A percentile compares a stretch with the other conserved stretches of the same genome.
These are phyloP conservation scores for Fraxinus albicans DNA, from an alignment of 305 asterid species.

Conservation along the genomic window DNA sequence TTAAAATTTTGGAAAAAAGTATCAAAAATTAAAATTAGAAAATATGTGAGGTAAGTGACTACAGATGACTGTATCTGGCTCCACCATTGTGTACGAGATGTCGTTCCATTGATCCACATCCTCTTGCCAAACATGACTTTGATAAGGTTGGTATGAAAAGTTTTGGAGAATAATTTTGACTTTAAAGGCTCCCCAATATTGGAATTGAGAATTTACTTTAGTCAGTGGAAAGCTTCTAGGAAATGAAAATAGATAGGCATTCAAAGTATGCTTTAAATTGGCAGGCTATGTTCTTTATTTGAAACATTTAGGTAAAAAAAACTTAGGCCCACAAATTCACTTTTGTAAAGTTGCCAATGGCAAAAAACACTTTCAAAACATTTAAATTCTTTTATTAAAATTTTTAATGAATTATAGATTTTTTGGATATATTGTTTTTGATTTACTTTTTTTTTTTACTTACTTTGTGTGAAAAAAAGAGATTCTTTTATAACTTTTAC, in stretches of 20 bases:
- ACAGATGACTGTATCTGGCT: background rate
- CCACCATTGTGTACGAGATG: background rate
- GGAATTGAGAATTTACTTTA: background rate
- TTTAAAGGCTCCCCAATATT: background rate
- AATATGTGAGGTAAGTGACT: background rate
- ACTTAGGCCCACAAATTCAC: slow-evolving; percentile 18
- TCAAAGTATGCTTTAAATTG: background rate
- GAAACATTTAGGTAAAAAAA: slow-evolving; percentile 2
- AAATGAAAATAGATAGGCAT: background rate
- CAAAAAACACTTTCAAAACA: background rate
- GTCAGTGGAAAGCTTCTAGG: background rate
- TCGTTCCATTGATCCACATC: background rate
- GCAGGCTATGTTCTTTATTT: background rate
- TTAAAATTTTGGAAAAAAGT: background rate
- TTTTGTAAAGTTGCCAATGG: slow-evolving; percentile 23
- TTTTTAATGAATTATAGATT: background rate
- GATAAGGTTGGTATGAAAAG: background rate
- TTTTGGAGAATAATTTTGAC: background rate
- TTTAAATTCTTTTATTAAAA: background rate
- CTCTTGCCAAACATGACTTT: background rate
- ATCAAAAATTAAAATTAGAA: background rate
- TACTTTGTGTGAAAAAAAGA: background rate
- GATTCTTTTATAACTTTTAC: background rate
- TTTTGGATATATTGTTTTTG: background rate
- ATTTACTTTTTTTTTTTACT: background rate